Base-by-base conservation (phyloP, 2,329 filamentous ascomycete species). In the Berkeleyomyces basicola region DNA sequence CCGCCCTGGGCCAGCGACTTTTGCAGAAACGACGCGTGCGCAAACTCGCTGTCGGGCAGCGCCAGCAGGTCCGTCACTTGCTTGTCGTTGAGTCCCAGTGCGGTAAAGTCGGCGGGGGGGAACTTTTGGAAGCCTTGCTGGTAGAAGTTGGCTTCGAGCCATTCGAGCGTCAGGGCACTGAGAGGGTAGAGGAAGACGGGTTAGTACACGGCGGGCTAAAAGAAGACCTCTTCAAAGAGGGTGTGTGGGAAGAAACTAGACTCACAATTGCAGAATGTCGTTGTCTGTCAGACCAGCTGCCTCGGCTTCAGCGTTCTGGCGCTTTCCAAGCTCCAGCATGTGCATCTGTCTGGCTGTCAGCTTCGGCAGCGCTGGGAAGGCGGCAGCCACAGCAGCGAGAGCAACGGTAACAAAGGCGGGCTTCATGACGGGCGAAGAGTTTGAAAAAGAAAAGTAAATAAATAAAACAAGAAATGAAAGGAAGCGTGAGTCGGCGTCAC, bases 71-170 rank as follows among this genome's bases (percentile, higher is more conserved):
- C 82, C 59, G 63, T 46, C 57, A 73, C 67, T 44, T 70, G 67
- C 33, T 66, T 40, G 6, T 63, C 64, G 57, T 66, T 70, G 66
- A 72, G 70, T 23, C 71, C 73, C 44, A 72, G 70, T n/a, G 82
- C 81, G 33, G 74, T 70, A 73, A 90, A 90, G 69, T 88, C 82
- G 39, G 77, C 71, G 47, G 80, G 78, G 36, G 81, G 77, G 74
- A 89, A 87, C 71, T 82, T 79, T 66, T 78, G 77, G 70, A 90
- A 87, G 44, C 85, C 86, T 70, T 86, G 78, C 68, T 81, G 77
- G 77, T 90, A 90, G 74, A 88, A 90, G 62, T 79, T 77, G 33
- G 83, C 78, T 74, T 90, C 87, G 68, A 90, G 84, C 74, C 86
- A 84, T 74, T 90, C 87, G 55, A 88, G 78, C 4, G 86, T 88